phyloP scores from a whole-genome alignment of 768 basidiomycete genomes.

The Boletus coccyginus region DNA sequence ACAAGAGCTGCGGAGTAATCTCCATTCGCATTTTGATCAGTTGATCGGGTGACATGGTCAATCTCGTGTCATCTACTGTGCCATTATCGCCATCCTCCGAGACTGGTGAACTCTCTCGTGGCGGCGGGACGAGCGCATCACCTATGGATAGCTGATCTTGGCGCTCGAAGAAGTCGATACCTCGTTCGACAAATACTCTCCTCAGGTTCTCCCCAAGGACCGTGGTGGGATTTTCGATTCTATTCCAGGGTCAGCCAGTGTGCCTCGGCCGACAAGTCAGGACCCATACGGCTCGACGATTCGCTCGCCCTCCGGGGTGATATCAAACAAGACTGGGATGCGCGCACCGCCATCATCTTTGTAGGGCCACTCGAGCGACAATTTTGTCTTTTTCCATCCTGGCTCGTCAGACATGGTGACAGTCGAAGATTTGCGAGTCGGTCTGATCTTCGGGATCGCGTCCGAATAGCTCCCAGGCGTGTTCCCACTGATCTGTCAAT shows the following conservation, averaged over 20 bases:
- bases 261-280: not conserved
- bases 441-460: not conserved
- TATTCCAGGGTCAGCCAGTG: slow-evolving; percentile 28
- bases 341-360: slow-evolving; percentile 69
- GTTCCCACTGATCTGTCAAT: not conserved
- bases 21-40: slow-evolving; percentile 71
- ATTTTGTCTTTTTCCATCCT: slow-evolving; percentile 56
- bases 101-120: slow-evolving; percentile 24
- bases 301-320: slow-evolving; percentile 64
- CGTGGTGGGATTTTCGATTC: slow-evolving; percentile 55
- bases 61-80: slow-evolving; percentile 28
- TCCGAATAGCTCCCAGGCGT: too few relatives aligned
- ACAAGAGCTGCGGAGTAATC: slow-evolving; percentile 71
- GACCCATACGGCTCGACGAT: slow-evolving; percentile 67
- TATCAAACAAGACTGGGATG: slow-evolving; percentile 65
- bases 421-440: not conserved
- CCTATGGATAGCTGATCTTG: slow-evolving; percentile 29
- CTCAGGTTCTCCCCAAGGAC: slow-evolving; percentile 62
- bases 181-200: slow-evolving; percentile 72
- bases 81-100: slow-evolving; percentile 30
- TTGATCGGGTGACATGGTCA: slow-evolving; percentile 71
- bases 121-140: slow-evolving; percentile 23
- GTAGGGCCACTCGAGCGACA: slow-evolving; percentile 78
- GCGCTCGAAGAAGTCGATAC: slow-evolving; percentile 70
- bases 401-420: slow-evolving; percentile 31